phyloP scores from a whole-genome alignment of 345 rosid species.

The Eucalyptus viminalis region DNA sequence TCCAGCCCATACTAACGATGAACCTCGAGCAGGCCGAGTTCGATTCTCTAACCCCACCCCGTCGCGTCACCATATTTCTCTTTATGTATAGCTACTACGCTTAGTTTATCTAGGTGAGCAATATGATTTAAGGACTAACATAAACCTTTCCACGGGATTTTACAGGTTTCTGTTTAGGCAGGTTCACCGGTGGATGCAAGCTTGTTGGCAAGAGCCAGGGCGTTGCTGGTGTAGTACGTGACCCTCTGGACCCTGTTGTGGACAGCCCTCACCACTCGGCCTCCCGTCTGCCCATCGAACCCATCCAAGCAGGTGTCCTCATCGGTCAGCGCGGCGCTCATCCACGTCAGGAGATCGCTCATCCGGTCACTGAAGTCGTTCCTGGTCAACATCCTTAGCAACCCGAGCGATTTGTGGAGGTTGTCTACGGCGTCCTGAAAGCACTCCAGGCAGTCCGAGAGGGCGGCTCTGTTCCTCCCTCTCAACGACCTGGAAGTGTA shows the following conservation, averaged over 20 bases:
- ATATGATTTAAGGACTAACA: background rate
- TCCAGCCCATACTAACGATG: background rate
- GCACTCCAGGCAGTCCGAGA: slow-evolving; percentile 57
- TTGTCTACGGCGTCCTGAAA: slow-evolving; percentile 44
- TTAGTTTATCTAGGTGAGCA: background rate
- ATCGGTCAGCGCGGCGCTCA: slow-evolving; percentile 63
- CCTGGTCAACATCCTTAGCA: slow-evolving; percentile 37
- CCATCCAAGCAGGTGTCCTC: slow-evolving; percentile 79
- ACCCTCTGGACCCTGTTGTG: slow-evolving; percentile 22
- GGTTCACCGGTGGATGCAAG: slow-evolving; percentile 38
- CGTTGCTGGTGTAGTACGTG: slow-evolving; percentile 54
- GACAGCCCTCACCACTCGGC: slow-evolving; percentile 11
- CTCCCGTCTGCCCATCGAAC: slow-evolving; percentile 20
- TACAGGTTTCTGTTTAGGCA: background rate
- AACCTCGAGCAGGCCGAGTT: background rate
- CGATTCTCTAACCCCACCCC: background rate
- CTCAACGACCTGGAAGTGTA: background rate
- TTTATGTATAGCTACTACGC: background rate
- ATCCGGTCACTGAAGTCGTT: slow-evolving; percentile 37
- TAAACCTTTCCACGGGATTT: background rate
- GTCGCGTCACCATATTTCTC: background rate
- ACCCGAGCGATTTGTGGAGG: slow-evolving; percentile 48
- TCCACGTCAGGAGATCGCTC: slow-evolving; percentile 55
- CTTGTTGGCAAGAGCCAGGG: slow-evolving; percentile 72
- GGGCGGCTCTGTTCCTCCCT: slow-evolving; percentile 36